These are phyloP conservation scores for Colletotrichum horii DNA, from an alignment of 2,329 filamentous ascomycete genomes.

Conservation along the genomic window DNA sequence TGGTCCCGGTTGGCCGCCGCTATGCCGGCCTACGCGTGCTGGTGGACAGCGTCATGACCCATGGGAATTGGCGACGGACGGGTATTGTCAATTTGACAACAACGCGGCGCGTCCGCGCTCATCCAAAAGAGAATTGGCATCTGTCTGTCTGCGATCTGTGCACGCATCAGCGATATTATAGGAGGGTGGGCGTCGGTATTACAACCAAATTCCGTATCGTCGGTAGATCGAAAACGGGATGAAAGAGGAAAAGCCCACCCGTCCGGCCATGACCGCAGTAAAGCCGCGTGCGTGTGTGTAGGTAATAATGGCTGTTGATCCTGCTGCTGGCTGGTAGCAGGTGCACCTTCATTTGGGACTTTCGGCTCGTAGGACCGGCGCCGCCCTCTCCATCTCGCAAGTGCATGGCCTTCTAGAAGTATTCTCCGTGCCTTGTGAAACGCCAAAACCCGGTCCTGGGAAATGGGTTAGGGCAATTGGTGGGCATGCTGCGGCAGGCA, in stretches of 20 bases:
- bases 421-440: conserved; percentile 11
- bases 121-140: neutral
- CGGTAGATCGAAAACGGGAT: conserved; percentile 4
- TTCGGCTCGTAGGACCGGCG: conserved; percentile 1
- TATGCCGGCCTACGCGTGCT: neutral
- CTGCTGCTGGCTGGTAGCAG: neutral
- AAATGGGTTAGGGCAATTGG: neutral
- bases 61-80: neutral
- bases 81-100: neutral
- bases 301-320: neutral
- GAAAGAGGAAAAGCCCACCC: neutral
- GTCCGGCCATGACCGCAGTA: conserved; percentile 4
- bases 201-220: conserved; percentile 4
- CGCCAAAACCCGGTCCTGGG: neutral
- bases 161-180: neutral
- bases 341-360: neutral
- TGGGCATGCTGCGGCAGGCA: neutral
- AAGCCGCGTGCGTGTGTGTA: neutral
- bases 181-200: conserved; percentile 5
- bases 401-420: conserved; percentile 17
- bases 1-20: neutral
- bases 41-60: neutral
- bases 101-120: neutral
- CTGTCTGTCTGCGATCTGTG: conserved; percentile 3
- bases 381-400: conserved; percentile 1